These are phyloP conservation scores for Artemisia annua DNA, from an alignment of 129 eudicot genomes.

Conservation along the genomic window DNA sequence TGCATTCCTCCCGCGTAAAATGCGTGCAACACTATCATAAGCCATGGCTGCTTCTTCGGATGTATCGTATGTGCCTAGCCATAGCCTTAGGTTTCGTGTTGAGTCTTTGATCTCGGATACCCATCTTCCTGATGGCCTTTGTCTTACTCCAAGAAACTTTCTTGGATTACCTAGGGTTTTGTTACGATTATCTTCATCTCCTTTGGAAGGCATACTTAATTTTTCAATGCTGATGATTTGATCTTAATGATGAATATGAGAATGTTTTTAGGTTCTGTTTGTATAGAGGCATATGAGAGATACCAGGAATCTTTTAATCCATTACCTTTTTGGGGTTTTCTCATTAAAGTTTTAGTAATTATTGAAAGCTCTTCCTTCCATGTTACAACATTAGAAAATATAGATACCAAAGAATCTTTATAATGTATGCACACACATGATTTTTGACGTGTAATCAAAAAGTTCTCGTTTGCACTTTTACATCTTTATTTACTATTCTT, in stretches of 20 bases:
- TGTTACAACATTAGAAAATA: too few species aligned
- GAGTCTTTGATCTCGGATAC: slow-evolving; percentile 18
- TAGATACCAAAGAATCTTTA: too few species aligned
- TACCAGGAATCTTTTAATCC: not conserved
- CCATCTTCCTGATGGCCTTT: slow-evolving; percentile 22
- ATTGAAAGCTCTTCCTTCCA: too few species aligned
- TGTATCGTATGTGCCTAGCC: slow-evolving; percentile 8
- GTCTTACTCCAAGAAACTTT: slow-evolving; percentile 12
- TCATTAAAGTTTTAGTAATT: too few species aligned
- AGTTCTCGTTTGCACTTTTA: too few species aligned
- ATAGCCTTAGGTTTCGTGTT: slow-evolving; percentile 9
- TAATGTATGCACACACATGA: too few species aligned
- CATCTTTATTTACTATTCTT: too few species aligned
- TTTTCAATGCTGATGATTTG: not conserved
- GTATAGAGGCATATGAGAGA: not conserved
- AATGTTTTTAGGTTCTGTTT: not conserved
- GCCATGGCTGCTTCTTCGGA: slow-evolving; percentile 15
- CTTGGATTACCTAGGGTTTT: not conserved
- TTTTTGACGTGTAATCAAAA: too few species aligned
- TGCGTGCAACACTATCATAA: slow-evolving; percentile 8
- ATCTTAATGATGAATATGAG: not conserved
- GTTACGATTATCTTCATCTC: not conserved
- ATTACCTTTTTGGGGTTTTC: not conserved
- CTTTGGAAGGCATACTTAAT: not conserved
- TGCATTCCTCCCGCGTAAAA: slow-evolving; percentile 12